Base-by-base conservation (phyloP, 768 basidiomycete genomes). In the Lentinula boryana region DNA sequence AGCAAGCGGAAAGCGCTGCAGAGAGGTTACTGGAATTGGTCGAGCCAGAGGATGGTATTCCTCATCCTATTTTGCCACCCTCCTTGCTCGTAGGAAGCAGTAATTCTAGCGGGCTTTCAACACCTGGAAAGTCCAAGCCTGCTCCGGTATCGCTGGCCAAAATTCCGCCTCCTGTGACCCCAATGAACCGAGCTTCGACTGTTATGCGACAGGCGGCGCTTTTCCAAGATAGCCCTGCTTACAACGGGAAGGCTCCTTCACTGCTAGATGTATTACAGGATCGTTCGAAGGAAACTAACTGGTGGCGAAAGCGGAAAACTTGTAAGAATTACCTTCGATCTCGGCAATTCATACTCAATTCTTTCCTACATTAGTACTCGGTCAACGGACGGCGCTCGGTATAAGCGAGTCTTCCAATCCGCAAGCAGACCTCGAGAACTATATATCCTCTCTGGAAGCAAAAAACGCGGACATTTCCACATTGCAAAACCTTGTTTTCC, bases 1-100 rank as follows among this genome's bases (percentile, higher is more conserved):
- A 91, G 66, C 95, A 97, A 69, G 95, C 95, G 0, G 92, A 95
- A 70, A 94, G 92, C 68, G 91, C 94, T 7, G 95, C 95, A 0
- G 88, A 93, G 69, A 83, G 92, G 53, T 74, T 98, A 31, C 70
- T 96, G 41, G 95, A 97, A 70, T 80, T 96, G 15, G 88, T 91
- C 12, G 91, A 93, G 63, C 84, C 88, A 13, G 91, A 92, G 51
- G 88, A 85, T 55, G 76, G 71, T 58, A 68, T 73, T 59, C 78
- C 74, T 48, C 77, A 82, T 62, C 82, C 84, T 21, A 74, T 79
- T 9, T 77, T 88, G 12, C 86, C 86, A 1, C 69, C 76, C 12
- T 83, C 85, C 0, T 69, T 90, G 41, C 68, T 84, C 44, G 73
- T 82, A 43, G 77, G 77, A 15, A 78, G 74, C 54, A 63, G 61